Conservation (phyloP, 2,329 filamentous ascomycete species). For the Fusarium nisikadoi region DNA sequence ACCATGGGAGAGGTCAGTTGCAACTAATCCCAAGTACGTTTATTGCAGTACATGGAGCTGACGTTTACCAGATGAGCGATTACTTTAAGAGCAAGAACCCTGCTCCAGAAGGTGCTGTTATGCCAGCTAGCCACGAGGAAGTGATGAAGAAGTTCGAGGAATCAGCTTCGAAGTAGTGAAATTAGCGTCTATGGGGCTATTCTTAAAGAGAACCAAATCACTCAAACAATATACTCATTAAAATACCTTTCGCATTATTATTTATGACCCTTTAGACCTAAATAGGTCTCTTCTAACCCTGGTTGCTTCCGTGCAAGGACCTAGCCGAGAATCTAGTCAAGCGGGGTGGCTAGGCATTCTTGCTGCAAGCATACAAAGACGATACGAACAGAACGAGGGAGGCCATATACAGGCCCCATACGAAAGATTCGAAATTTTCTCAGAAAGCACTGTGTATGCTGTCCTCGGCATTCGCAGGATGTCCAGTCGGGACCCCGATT, state of each 20-base stretch:
- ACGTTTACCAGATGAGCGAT: not conserved
- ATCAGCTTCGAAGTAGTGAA: not conserved
- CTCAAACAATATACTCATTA: not conserved
- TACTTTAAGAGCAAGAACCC: conserved; percentile 3
- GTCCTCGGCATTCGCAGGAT: too few relatives aligned
- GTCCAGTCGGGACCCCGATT: too few relatives aligned
- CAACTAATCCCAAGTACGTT: not conserved
- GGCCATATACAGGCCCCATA: too few relatives aligned
- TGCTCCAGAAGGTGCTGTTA: not conserved
- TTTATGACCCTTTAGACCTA: not conserved
- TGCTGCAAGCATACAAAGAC: not conserved
- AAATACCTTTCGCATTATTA: not conserved
- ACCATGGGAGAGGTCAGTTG: conserved; percentile 68
- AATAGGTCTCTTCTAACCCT: not conserved
- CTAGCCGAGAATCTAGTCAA: not conserved
- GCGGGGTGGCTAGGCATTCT: not conserved
- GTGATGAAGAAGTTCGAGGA: conserved; percentile 2
- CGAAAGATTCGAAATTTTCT: too few relatives aligned
- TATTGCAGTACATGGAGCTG: fast-evolving
- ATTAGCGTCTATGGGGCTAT: fast-evolving
- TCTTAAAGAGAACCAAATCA: not conserved
- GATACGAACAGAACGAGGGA: not conserved
- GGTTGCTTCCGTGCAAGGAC: too few relatives aligned
- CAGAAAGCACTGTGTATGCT: too few relatives aligned
- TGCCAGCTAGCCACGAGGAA: not conserved